A percentile compares a stretch with the other conserved stretches of the same genome.
These are phyloP conservation scores for Babesia ovata DNA, from an alignment of 169 alveolate species.

Conservation along the genomic window DNA sequence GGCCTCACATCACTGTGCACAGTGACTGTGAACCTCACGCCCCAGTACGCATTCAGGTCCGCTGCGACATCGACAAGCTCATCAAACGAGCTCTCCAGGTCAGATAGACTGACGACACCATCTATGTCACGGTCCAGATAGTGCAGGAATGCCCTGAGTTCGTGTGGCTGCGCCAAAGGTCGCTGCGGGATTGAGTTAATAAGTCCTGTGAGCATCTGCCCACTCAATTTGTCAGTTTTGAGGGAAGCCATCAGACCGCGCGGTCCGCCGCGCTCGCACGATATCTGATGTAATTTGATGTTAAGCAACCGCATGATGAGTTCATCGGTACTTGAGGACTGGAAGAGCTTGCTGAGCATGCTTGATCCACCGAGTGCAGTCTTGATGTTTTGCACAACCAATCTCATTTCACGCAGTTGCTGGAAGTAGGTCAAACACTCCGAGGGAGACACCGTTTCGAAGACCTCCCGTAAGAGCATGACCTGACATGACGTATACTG, in stretches of 20 bases:
- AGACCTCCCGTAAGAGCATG: conserved; percentile 24
- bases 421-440: conserved; percentile 46
- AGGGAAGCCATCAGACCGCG: conserved; percentile 41
- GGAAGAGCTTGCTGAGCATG: conserved; percentile 31
- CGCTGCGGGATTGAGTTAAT: conserved; percentile 49
- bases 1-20: conserved; percentile 43
- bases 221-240: conserved; percentile 37
- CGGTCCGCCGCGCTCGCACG: conserved; percentile 63
- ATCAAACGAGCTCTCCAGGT: conserved; percentile 48
- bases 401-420: conserved; percentile 57
- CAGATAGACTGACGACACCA: conserved; percentile 53
- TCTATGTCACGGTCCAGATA: conserved; percentile 50
- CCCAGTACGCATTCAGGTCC: conserved; percentile 32
- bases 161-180: conserved; percentile 45
- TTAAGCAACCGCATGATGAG: conserved; percentile 49
- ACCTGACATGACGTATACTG: conserved; percentile 48
- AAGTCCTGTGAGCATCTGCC: conserved; percentile 17
- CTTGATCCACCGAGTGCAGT: conserved; percentile 26
- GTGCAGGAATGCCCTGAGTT: conserved; percentile 44
- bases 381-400: conserved; percentile 62
- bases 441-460: conserved; percentile 35
- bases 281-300: conserved; percentile 35
- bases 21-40: conserved; percentile 24
- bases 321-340: conserved; percentile 8
- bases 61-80: conserved; percentile 39